Conservation (phyloP, 169 alveolate species). For the Babesia ovata region DNA sequence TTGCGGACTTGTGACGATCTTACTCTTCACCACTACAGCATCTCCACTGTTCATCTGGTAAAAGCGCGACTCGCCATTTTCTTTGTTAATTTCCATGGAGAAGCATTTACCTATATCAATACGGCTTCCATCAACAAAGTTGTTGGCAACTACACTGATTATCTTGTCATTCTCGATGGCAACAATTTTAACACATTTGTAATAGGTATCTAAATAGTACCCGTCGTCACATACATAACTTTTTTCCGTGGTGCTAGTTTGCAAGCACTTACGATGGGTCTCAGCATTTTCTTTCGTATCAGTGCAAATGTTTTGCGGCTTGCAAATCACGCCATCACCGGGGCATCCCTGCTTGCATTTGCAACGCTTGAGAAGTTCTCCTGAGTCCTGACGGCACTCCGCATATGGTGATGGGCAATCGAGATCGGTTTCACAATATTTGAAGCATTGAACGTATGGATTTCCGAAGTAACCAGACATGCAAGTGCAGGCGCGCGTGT, state of each 20-base stretch:
- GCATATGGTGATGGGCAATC: slow-evolving; percentile 65
- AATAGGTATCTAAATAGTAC: slow-evolving; percentile 35
- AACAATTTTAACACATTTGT: slow-evolving; percentile 26
- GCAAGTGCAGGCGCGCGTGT: slow-evolving; percentile 54
- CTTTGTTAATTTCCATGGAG: slow-evolving; percentile 50
- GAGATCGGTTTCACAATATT: slow-evolving; percentile 52
- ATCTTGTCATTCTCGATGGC: slow-evolving; percentile 23
- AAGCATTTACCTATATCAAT: slow-evolving; percentile 60
- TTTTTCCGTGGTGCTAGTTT: slow-evolving; percentile 24
- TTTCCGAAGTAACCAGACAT: slow-evolving; percentile 60
- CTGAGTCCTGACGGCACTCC: slow-evolving; percentile 15
- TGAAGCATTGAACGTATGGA: slow-evolving; percentile 43
- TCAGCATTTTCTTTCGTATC: slow-evolving; percentile 2
- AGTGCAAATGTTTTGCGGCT: slow-evolving; percentile 15
- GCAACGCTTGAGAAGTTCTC: slow-evolving; percentile 43
- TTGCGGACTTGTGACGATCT: slow-evolving; percentile 22
- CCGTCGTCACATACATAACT: slow-evolving; percentile 51
- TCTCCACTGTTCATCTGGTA: slow-evolving; percentile 68
- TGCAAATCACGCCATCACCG: slow-evolving; percentile 65
- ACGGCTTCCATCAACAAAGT: slow-evolving; percentile 50
- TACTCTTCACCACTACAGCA: slow-evolving; percentile 32
- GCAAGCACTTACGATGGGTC: slow-evolving; percentile 36
- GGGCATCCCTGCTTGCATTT: slow-evolving; percentile 57
- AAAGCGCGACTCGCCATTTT: slow-evolving; percentile 28
- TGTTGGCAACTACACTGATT: slow-evolving; percentile 36